Evolutionary conservation across 2,329 filamentous ascomycete species (phyloP).

Genomic region (Penicillium oxalicum): DNA sequence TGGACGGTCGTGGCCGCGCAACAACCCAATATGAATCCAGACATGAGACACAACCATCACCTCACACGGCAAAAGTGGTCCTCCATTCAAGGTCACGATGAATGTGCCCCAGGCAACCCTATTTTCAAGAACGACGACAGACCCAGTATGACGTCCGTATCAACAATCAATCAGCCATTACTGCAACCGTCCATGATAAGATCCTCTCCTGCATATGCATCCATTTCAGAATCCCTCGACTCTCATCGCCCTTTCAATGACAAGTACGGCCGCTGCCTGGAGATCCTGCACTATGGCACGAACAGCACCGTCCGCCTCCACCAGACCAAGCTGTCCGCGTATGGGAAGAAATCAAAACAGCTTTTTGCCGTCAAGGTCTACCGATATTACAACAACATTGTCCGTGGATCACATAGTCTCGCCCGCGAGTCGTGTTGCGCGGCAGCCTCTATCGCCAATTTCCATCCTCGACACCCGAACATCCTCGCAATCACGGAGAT

Average conservation of each 20-base stretch:
- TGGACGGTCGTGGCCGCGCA: conserved; percentile 7
- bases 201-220: neutral
- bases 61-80: conserved; percentile 9
- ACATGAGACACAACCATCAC: conserved; percentile 10
- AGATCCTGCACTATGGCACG: conserved; percentile 25
- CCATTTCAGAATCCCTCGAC: neutral
- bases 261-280: conserved; percentile 23
- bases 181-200: conserved; percentile 4
- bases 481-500: conserved; percentile 24
- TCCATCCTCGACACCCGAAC: conserved; percentile 25
- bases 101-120: neutral
- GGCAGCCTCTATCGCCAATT: conserved; percentile 4
- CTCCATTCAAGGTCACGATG: neutral
- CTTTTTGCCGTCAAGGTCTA: conserved; percentile 27
- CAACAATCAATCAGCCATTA: conserved; percentile 16
- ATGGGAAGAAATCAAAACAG: conserved; percentile 5
- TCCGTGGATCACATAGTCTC: neutral
- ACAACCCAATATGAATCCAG: conserved; percentile 1
- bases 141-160: conserved; percentile 6
- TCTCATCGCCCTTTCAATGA: conserved; percentile 10
- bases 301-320: conserved; percentile 24
- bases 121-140: conserved; percentile 4
- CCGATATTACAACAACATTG: conserved; percentile 16
- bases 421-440: conserved; percentile 2
- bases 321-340: conserved; percentile 5